Evolutionary conservation across 345 rosid genomes (phyloP).

Genomic region (Eucalyptus victrix): DNA sequence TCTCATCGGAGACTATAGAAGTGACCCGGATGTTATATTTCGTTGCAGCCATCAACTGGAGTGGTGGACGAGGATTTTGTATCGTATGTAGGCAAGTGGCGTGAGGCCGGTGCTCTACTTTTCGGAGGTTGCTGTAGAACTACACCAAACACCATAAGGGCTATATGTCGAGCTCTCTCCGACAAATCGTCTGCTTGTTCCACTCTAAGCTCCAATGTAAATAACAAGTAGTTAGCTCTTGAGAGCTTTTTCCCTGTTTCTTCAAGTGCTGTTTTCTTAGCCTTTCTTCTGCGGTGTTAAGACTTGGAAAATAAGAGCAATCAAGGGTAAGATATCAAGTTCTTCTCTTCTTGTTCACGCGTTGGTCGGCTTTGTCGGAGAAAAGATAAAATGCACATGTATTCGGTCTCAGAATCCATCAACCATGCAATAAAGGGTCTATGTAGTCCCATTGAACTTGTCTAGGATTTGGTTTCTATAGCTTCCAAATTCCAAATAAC

Average conservation of each 20-base stretch:
- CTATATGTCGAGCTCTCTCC: slow-evolving; percentile 38
- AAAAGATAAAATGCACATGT: not conserved
- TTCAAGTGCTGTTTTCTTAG: not conserved
- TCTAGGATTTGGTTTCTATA: not conserved
- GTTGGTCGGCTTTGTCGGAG: not conserved
- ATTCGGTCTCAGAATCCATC: not conserved
- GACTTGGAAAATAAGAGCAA: not conserved
- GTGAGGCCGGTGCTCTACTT: slow-evolving; percentile 60
- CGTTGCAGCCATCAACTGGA: slow-evolving; percentile 43
- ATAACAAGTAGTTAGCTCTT: not conserved
- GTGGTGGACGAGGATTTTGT: slow-evolving; percentile 62
- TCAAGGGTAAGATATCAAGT: not conserved
- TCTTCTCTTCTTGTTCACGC: not conserved
- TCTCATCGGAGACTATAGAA: not conserved
- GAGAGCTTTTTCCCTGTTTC: not conserved
- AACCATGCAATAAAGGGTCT: not conserved
- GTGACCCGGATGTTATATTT: not conserved
- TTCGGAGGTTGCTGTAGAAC: slow-evolving; percentile 96
- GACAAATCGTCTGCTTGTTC: slow-evolving; percentile 3
- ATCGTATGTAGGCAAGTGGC: slow-evolving; percentile 59
- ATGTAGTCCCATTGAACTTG: not conserved
- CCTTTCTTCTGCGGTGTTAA: not conserved
- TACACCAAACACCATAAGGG: slow-evolving; percentile 69
- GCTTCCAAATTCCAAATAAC: not conserved
- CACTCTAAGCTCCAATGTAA: not conserved